phyloP scores from a whole-genome alignment of 371 early-diverging fungal genomes.

The Mycotypha africana region DNA sequence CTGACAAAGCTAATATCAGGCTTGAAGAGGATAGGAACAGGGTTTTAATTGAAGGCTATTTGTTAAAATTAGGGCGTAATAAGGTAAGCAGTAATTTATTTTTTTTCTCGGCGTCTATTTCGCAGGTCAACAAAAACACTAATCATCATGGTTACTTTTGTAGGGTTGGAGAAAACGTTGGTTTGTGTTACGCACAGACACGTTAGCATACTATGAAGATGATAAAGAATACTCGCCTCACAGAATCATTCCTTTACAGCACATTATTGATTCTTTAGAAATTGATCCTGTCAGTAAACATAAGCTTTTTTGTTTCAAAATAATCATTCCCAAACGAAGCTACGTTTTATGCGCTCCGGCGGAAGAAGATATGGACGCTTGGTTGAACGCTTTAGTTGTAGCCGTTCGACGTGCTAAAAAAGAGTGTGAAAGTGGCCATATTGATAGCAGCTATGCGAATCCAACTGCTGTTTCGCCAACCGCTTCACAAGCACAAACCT shows the following conservation, averaged over 20 bases:
- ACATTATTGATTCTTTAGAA: slow-evolving; percentile 71
- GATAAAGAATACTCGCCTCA: slow-evolving; percentile 70
- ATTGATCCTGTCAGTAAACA: slow-evolving; percentile 60
- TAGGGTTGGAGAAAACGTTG: slow-evolving; percentile 81
- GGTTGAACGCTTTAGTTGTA: slow-evolving; percentile 64
- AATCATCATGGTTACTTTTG: not conserved
- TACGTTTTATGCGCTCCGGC: slow-evolving; percentile 65
- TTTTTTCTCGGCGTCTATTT: too few species aligned
- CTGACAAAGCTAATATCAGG: slow-evolving; percentile 25
- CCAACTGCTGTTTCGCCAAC: slow-evolving; percentile 1
- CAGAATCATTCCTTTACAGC: slow-evolving; percentile 62
- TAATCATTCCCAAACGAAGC: slow-evolving; percentile 68
- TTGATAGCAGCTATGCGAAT: not conserved
- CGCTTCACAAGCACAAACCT: slow-evolving; percentile 7
- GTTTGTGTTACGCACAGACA: slow-evolving; percentile 77
- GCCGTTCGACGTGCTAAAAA: slow-evolving; percentile 44
- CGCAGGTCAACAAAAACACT: slow-evolving; percentile 2
- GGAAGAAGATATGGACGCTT: slow-evolving; percentile 53
- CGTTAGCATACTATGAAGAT: slow-evolving; percentile 77
- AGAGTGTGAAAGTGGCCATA: slow-evolving; percentile 7
- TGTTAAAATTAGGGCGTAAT: slow-evolving; percentile 62
- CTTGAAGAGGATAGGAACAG: slow-evolving; percentile 38
- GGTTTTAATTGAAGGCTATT: slow-evolving; percentile 68
- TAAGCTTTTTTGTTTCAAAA: slow-evolving; percentile 67
- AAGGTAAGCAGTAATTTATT: slow-evolving; percentile 48